phyloP scores from a whole-genome alignment of 2,329 filamentous ascomycete species.

The Penicillium sp. region DNA sequence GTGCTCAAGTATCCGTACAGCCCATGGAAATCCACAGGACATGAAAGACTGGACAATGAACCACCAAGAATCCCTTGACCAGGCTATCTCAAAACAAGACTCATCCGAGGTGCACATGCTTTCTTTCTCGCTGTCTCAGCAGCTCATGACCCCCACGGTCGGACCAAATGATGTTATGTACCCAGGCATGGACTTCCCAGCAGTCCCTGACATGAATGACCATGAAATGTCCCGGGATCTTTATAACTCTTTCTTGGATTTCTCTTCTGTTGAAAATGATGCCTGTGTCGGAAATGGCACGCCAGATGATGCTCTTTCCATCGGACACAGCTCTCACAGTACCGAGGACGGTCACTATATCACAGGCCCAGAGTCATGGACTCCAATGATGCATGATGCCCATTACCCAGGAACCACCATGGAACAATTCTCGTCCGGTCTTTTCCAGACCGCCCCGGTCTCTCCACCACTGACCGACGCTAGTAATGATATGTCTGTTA shows the following conservation, averaged over 20 bases:
- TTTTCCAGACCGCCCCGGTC: constrained; percentile 42
- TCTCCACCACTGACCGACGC: constrained; percentile 46
- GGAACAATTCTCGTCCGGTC: constrained; percentile 37
- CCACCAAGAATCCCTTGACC: constrained; percentile 42
- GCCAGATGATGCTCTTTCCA: constrained; percentile 39
- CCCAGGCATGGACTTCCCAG: constrained; percentile 41
- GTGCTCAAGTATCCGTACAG: constrained; percentile 40
- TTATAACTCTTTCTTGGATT: constrained; percentile 42
- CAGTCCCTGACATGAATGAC: constrained; percentile 38
- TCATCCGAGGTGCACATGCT: constrained; percentile 45
- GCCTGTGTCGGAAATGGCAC: constrained; percentile 36
- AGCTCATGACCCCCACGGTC: constrained; percentile 40
- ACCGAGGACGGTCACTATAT: constrained; percentile 40
- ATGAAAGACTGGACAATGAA: constrained; percentile 42
- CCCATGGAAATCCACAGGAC: constrained; percentile 37
- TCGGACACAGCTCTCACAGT: constrained; percentile 38
- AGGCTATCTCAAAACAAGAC: constrained; percentile 39
- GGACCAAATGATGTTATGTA: constrained; percentile 43
- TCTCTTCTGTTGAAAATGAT: constrained; percentile 45
- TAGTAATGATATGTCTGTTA: constrained; percentile 43
- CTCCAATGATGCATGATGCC: constrained; percentile 36
- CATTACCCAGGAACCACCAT: constrained; percentile 37
- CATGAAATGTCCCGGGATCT: constrained; percentile 44
- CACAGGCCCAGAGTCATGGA: constrained; percentile 36
- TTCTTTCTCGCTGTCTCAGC: constrained; percentile 44